Base-by-base conservation (phyloP, 306 rosid species). In the Trichosanthes truncata region DNA sequence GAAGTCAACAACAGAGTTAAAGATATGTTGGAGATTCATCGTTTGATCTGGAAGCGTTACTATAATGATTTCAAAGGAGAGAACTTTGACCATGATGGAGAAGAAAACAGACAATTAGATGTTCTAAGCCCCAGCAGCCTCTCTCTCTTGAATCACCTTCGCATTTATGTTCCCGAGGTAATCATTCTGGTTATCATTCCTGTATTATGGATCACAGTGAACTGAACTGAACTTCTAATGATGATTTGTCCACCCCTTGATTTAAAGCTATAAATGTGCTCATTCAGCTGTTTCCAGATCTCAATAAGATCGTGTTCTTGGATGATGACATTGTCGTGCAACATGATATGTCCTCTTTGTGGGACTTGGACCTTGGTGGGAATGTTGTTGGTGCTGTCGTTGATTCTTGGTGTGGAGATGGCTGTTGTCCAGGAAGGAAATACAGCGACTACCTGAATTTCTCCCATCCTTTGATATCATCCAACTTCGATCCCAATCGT, bases 261-360 rank as follows among this genome's bases (percentile, higher is more conserved):
- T 74, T 51, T 74, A 51, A 74, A 74, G 29, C 79, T 88, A 88
- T 85, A 83, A 74, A 88, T 83, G 14, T 73, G 78, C 84, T 84
- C 84, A 84, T 81, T 76, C 97, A 92, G 98, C 88, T 94, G 81
- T 94, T 94, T 92, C 98, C 98, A 61, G 93, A 90, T 84, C 97
- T 94, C 77, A 83, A 87, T 77, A 90, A 87, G 91, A 82, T 92
- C 52, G 85, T 94, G 76, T 87, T 90, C 81, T 84, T 94, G 90
- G 98, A 94, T 68, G 98, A 94, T 78, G 98, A 94, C 87, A 83
- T 88, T 82, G 97, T 90, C 23, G 91, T 92, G 56, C 98, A 94
- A 83, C 96, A 55, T 76, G 97, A 92, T 86, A 82, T 94, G 68
- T 87, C 97, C 66, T 82, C 90, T 79, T 88, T 94, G 82, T 94